A percentile compares a stretch with the other conserved stretches of the same genome.
Conservation (phyloP, 2,329 filamentous ascomycete species). For the Daldinia sp. region DNA sequence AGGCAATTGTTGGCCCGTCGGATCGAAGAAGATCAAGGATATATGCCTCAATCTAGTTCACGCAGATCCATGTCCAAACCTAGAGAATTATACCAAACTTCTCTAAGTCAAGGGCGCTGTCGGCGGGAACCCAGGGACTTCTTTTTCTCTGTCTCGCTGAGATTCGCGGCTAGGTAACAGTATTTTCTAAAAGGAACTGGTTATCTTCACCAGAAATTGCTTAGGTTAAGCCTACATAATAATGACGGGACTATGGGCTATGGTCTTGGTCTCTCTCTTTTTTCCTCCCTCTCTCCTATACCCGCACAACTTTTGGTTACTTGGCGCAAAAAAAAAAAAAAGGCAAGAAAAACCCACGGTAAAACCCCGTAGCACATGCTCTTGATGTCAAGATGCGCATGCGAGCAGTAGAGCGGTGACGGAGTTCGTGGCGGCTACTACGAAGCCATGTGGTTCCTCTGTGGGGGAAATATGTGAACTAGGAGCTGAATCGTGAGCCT, state of each 20-base stretch:
- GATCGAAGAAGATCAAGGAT: not conserved
- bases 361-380: not conserved
- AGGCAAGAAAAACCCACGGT: too few relatives aligned
- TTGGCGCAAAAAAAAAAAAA: not conserved
- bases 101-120: constrained; percentile 26
- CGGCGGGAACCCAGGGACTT: constrained; percentile 14
- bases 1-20: constrained; percentile 28
- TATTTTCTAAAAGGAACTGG: not conserved
- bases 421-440: constrained; percentile 24
- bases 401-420: constrained; percentile 25
- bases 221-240: constrained; percentile 13
- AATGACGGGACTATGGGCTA: constrained; percentile 7
- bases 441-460: constrained; percentile 27
- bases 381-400: constrained; percentile 26
- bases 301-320: not conserved
- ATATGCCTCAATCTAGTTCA: constrained; percentile 34
- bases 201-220: constrained; percentile 2
- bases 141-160: not conserved
- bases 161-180: not conserved
- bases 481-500: constrained; percentile 29
- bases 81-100: constrained; percentile 7
- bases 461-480: constrained; percentile 27
- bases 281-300: constrained; percentile 5
- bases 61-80: constrained; percentile 26
- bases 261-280: too few relatives aligned